Percentiles rank a stretch among this genome's conserved stretches.
These are phyloP conservation scores for Stemphylium vesicarium DNA, from an alignment of 2,329 filamentous ascomycete species.

Conservation along the genomic window DNA sequence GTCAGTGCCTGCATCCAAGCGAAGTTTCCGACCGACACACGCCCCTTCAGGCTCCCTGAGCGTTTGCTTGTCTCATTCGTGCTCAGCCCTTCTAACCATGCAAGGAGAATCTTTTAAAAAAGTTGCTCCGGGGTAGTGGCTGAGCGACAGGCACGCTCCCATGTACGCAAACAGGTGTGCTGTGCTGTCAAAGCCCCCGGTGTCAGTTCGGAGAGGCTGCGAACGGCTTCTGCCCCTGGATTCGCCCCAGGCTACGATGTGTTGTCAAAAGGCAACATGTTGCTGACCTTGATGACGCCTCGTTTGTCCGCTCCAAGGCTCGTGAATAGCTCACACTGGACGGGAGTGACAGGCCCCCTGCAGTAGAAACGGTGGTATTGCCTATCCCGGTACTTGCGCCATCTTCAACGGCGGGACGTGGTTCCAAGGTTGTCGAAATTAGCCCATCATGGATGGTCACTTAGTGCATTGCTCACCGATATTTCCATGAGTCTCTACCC, in stretches of 20 bases:
- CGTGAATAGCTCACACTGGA: conserved; percentile 19
- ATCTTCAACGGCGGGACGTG: conserved; percentile 32
- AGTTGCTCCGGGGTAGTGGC: not conserved
- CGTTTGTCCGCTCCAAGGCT: conserved; percentile 18
- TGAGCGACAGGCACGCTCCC: conserved; percentile 1
- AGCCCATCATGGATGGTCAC: conserved; percentile 25
- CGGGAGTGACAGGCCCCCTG: conserved; percentile 29
- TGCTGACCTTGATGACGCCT: conserved; percentile 34
- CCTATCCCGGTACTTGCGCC: conserved; percentile 32
- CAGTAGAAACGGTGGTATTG: conserved; percentile 35
- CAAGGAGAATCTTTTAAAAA: conserved; percentile 15
- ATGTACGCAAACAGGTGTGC: conserved; percentile 8
- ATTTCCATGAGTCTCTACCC: conserved; percentile 34
- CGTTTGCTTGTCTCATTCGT: conserved; percentile 32
- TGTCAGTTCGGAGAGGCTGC: conserved; percentile 16
- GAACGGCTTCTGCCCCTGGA: conserved; percentile 15
- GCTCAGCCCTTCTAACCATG: conserved; percentile 19
- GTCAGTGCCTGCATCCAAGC: conserved; percentile 34
- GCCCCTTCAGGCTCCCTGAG: conserved; percentile 17
- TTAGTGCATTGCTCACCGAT: conserved; percentile 40
- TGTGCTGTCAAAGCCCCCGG: conserved; percentile 15
- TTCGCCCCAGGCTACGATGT: conserved; percentile 16
- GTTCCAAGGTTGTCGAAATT: conserved; percentile 37
- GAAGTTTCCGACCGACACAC: conserved; percentile 29
- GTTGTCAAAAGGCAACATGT: conserved; percentile 21